Conservation (phyloP, 768 basidiomycete species). For the Leccinum subtestaceum region DNA sequence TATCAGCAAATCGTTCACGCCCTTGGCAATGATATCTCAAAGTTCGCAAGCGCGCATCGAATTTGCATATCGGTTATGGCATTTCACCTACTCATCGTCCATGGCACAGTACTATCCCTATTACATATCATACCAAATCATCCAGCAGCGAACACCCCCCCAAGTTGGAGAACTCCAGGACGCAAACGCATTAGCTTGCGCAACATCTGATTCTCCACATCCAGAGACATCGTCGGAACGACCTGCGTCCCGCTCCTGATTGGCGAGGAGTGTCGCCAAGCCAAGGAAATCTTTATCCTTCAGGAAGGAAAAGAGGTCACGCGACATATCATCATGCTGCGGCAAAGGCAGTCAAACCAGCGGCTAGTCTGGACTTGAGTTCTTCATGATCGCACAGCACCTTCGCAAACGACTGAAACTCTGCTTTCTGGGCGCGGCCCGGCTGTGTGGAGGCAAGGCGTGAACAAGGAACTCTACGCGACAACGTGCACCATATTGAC, state of each 20-base stretch:
- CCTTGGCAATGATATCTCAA: background rate
- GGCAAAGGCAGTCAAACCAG: conserved; percentile 1
- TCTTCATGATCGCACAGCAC: conserved; percentile 40
- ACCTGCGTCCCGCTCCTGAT: conserved; percentile 22
- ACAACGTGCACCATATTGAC: conserved; percentile 6
- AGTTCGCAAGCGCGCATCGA: background rate
- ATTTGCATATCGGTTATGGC: background rate
- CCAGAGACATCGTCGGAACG: conserved; percentile 10
- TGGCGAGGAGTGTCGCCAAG: conserved; percentile 6
- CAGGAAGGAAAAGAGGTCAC: background rate
- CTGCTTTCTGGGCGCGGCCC: conserved; percentile 45
- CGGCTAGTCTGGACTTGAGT: conserved; percentile 19
- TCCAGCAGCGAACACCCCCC: conserved; percentile 3
- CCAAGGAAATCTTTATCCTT: background rate
- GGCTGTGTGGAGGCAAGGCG: conserved; percentile 20
- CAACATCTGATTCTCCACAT: conserved; percentile 17
- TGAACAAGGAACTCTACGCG: background rate
- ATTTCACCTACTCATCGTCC: conserved; percentile 10
- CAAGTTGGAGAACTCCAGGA: conserved; percentile 5
- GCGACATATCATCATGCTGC: conserved; percentile 13
- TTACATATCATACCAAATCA: conserved; percentile 23
- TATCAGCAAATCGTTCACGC: background rate
- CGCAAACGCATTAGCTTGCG: conserved; percentile 5
- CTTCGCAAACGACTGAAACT: conserved; percentile 53
- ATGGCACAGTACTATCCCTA: conserved; percentile 5